Base-by-base conservation (phyloP, 352 stramenopile genomes). In the Thalassiosira mediterranea region DNA sequence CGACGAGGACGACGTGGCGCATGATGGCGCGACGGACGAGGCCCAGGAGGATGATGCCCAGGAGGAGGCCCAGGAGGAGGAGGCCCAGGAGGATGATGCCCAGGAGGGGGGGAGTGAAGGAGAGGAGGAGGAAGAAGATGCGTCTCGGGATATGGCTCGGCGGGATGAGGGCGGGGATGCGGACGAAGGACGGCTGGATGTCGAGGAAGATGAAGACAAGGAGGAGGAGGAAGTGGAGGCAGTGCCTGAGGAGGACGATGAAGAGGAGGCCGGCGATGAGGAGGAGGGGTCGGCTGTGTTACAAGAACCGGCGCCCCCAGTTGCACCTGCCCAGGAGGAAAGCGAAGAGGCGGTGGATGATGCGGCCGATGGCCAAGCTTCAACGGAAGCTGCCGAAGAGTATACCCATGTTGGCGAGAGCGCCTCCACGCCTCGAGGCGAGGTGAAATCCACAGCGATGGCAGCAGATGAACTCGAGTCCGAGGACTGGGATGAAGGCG, bases 401-500 rank as follows among this genome's bases (percentile, higher is more conserved):
- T 26, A 11, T 11, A 25, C 46, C 10, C 46, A 11, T 54, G 11
- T 54, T 8, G 46, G 17, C 7, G 46, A 54, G 31, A 15, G 32
- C 11, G 49, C 31, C 19, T n/a, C 4, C 5, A 38, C 3, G 17
- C 5, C 31, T 7, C 7, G 32, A 59, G 15, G n/a, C 13, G 23
- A 59, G 49, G 17, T 5, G 31, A 25, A 10, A 28, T 11, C 49
- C n/a, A 38, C 21, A 59, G 11, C 10, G 4, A 59, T 19, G 44
- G 29, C 4, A 26, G 17, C 21, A 59, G 4, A 8, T 5, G 32
- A 10, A 48, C 11, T 8, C 32, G 58, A 67, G 13, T 11, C 29
- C 15, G n/a, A 29, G 28, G 38, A 49, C 28, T 17, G 54, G 26
- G 51, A 29, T 23, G 47, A 78, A 57, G 62, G 37, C 3, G 58